Conservation (phyloP, 2,329 filamentous ascomycete species). For the Talaromyces piceae region DNA sequence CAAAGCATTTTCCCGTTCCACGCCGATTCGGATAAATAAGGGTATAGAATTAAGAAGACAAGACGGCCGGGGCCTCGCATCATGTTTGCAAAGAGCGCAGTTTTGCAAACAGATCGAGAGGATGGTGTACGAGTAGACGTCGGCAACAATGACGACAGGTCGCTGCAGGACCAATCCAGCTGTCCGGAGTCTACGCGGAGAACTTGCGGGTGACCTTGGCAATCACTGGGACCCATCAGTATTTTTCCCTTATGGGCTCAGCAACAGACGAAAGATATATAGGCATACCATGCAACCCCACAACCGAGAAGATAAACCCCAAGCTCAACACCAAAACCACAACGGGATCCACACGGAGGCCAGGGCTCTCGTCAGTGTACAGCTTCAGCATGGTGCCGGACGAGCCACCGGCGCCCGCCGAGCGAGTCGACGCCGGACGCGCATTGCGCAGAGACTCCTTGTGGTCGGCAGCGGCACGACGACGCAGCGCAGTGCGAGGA, state of each 20-base stretch:
- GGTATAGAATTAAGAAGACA: background rate
- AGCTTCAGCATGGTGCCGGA: constrained; percentile 98
- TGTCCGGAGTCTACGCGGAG: constrained; percentile 50
- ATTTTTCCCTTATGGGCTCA: constrained; percentile 7
- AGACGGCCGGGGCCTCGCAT: background rate
- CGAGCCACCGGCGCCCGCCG: constrained; percentile 89
- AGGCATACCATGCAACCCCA: constrained; percentile 87
- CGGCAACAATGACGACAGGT: too few species aligned
- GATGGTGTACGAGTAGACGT: background rate
- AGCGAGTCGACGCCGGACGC: constrained; percentile 82
- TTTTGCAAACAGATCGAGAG: background rate
- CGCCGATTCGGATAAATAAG: background rate
- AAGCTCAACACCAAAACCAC: constrained; percentile 93
- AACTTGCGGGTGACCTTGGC: constrained; percentile 92
- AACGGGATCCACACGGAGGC: constrained; percentile 94
- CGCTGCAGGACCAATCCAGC: background rate
- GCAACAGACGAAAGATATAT: too few species aligned
- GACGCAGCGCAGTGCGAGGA: constrained; percentile 88
- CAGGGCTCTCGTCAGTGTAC: constrained; percentile 97
- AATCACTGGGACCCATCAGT: constrained; percentile 58
- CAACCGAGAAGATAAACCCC: constrained; percentile 98
- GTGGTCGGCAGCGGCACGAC: constrained; percentile 91
- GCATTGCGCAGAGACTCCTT: constrained; percentile 96
- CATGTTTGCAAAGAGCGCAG: too few species aligned
- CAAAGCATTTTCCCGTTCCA: background rate